Percentiles rank a stretch among this genome's conserved stretches.
These are phyloP conservation scores for Chalaropsis ovoidea DNA, from an alignment of 2,329 filamentous ascomycete genomes.

Conservation along the genomic window DNA sequence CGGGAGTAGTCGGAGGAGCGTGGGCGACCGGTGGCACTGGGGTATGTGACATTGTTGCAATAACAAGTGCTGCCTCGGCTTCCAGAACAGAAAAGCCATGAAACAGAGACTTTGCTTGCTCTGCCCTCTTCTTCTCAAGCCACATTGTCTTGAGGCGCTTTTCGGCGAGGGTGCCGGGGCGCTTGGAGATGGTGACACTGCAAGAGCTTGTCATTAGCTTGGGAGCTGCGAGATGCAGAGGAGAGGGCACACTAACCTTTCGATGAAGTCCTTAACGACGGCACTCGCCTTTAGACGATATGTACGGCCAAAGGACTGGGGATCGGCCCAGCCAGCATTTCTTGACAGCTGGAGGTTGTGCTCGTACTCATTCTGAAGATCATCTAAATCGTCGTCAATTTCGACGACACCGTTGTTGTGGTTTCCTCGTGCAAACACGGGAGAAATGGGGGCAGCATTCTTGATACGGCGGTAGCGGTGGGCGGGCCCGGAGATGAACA, in stretches of 20 bases:
- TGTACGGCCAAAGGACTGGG: constrained; percentile 52
- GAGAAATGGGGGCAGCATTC: constrained; percentile 42
- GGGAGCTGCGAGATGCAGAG: background rate
- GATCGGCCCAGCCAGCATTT: constrained; percentile 47
- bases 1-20: constrained; percentile 4
- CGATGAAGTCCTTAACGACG: constrained; percentile 63
- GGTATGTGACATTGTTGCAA: constrained; percentile 2
- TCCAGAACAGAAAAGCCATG: constrained; percentile 5
- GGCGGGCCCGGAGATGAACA: constrained; percentile 50
- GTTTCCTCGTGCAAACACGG: constrained; percentile 52
- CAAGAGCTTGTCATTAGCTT: background rate
- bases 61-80: constrained; percentile 17
- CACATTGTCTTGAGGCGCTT: constrained; percentile 14
- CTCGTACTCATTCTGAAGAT: constrained; percentile 28
- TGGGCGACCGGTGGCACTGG: background rate
- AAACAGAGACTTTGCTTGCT: background rate
- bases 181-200: constrained; percentile 10
- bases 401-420: constrained; percentile 64
- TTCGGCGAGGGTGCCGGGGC: constrained; percentile 15
- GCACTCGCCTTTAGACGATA: constrained; percentile 55
- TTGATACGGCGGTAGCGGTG: constrained; percentile 54
- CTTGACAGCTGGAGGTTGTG: constrained; percentile 10
- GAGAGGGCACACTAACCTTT: constrained; percentile 28
- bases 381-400: constrained; percentile 51
- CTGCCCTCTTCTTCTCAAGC: background rate